A percentile compares a stretch with the other conserved stretches of the same genome.
Conservation (phyloP, 2,329 filamentous ascomycete species). For the Teratosphaeria pseudoeucalypti region DNA sequence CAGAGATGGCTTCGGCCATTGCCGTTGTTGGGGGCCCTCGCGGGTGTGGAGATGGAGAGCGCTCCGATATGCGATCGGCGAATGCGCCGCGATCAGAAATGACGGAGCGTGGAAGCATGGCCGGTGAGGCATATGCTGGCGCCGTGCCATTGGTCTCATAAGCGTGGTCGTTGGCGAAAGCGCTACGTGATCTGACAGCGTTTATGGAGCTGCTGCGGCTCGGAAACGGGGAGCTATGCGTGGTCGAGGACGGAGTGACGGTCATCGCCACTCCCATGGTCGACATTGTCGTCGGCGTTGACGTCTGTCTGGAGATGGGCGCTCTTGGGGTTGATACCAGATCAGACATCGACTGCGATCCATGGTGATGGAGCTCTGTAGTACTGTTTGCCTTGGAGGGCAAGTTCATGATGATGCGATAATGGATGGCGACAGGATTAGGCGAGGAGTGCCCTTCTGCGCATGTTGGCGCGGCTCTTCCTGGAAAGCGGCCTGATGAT, state of each 20-base stretch:
- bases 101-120: not conserved
- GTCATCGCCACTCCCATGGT: not conserved
- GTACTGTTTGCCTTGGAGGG: not conserved
- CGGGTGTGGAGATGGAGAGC: constrained; percentile 42
- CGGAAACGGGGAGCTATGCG: not conserved
- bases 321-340: not conserved
- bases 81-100: not conserved
- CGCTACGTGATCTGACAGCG: not conserved
- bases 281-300: not conserved
- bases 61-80: constrained; percentile 28
- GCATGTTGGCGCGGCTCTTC: not conserved
- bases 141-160: not conserved
- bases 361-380: not conserved
- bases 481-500: not conserved
- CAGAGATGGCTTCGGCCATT: constrained; percentile 50
- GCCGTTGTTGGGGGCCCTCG: constrained; percentile 42
- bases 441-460: not conserved
- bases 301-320: not conserved
- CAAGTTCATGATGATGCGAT: not conserved
- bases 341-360: not conserved
- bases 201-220: not conserved
- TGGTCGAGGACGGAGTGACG: not conserved
- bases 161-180: not conserved
- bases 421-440: not conserved
- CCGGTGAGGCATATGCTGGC: not conserved